phyloP scores from a whole-genome alignment of 2,329 filamentous ascomycete genomes.

The Claviceps spartinae region DNA sequence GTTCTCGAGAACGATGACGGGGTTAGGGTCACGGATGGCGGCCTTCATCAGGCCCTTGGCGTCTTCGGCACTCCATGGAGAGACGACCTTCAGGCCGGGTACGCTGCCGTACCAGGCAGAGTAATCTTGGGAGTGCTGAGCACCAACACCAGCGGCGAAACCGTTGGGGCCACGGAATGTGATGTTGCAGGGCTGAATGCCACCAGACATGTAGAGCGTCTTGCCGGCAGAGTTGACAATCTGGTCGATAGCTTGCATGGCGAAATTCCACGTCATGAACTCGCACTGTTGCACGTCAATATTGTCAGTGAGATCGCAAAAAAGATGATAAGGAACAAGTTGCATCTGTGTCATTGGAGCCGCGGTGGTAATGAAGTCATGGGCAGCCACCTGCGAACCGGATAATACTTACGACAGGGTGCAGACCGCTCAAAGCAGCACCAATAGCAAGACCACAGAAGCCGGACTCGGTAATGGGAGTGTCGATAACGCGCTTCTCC shows the following conservation, averaged over 20 bases:
- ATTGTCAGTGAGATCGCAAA: not conserved
- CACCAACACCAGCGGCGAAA: slow-evolving; percentile 87
- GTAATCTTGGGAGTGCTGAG: slow-evolving; percentile 98
- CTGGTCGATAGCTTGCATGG: slow-evolving; percentile 99
- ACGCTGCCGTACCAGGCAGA: slow-evolving; percentile 98
- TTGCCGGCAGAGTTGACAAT: slow-evolving; percentile 98
- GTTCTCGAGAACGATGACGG: slow-evolving; percentile 82
- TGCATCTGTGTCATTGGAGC: not conserved
- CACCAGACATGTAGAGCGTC: slow-evolving; percentile 99
- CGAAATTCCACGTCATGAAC: slow-evolving; percentile 99
- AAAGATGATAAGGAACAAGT: not conserved
- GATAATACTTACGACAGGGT: slow-evolving; percentile 64
- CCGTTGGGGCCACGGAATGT: slow-evolving; percentile 99
- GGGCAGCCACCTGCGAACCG: not conserved
- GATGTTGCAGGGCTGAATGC: slow-evolving; percentile 98
- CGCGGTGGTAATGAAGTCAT: no score
- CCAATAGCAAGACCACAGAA: slow-evolving; percentile 90
- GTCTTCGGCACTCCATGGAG: slow-evolving; percentile 93
- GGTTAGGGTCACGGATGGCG: slow-evolving; percentile 95
- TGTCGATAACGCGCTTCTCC: slow-evolving; percentile 94
- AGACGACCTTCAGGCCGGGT: slow-evolving; percentile 91
- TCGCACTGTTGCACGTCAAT: slow-evolving; percentile 51
- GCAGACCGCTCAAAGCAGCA: slow-evolving; percentile 84
- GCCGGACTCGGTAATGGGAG: slow-evolving; percentile 93
- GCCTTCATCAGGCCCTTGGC: slow-evolving; percentile 97